Conservation (phyloP, 345 rosid species). For the Xanthoceras sorbifolium region DNA sequence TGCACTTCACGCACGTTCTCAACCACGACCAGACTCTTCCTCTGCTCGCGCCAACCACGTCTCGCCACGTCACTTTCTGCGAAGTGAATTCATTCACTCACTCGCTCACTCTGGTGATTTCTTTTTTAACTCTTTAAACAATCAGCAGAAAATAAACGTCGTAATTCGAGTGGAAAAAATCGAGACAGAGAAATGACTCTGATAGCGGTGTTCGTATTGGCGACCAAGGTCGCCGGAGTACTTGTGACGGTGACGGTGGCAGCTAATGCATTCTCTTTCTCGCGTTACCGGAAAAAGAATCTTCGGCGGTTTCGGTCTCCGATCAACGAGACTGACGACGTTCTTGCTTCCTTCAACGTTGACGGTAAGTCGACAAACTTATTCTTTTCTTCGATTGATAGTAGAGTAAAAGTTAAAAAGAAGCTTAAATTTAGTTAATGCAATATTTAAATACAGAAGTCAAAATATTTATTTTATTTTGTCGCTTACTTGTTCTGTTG, state of each 20-base stretch:
- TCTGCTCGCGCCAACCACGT: neutral
- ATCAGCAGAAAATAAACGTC: neutral
- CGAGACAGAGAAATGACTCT: conserved; percentile 35
- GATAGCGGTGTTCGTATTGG: conserved; percentile 47
- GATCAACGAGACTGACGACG: conserved; percentile 69
- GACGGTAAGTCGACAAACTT: conserved; percentile 29
- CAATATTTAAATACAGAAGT: neutral
- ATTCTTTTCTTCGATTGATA: neutral
- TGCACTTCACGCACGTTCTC: neutral
- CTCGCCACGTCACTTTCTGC: conserved; percentile 7
- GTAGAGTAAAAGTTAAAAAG: neutral
- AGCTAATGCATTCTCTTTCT: conserved; percentile 72
- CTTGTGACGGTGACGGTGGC: conserved; percentile 67
- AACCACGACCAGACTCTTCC: neutral
- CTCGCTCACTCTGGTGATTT: neutral
- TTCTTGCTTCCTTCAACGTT: conserved; percentile 70
- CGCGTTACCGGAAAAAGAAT: conserved; percentile 61
- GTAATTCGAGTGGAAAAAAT: neutral
- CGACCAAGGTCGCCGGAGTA: conserved; percentile 71
- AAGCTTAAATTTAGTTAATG: neutral
- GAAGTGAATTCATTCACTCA: neutral
- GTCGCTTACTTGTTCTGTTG: neutral
- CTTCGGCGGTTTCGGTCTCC: conserved; percentile 63
- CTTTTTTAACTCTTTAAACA: neutral
- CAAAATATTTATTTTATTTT: too few species aligned